phyloP scores from a whole-genome alignment of 2,329 filamentous ascomycete species.

The Penicillium aurantiogriseum region DNA sequence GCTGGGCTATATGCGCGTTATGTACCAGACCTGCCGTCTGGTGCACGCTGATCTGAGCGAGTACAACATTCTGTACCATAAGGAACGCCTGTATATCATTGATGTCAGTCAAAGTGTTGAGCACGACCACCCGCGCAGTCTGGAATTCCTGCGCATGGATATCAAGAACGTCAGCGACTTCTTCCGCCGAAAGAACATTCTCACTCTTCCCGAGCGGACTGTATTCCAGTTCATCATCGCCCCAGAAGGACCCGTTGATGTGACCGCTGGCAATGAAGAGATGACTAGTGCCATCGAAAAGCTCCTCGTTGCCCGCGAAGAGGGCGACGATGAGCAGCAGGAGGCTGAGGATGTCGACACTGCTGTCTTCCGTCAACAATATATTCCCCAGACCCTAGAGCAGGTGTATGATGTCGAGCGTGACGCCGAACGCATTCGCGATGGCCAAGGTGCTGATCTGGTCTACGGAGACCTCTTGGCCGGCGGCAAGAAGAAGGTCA shows the following conservation, averaged over 20 bases:
- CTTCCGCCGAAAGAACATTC: conserved; percentile 81
- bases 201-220: conserved; percentile 73
- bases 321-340: conserved; percentile 52
- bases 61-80: conserved; percentile 94
- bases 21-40: conserved; percentile 88
- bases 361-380: conserved; percentile 92
- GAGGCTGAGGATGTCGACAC: conserved; percentile 67
- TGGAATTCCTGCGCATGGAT: conserved; percentile 96
- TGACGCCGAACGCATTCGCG: conserved; percentile 73
- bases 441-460: conserved; percentile 71
- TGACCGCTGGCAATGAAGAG: conserved; percentile 47
- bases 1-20: conserved; percentile 80
- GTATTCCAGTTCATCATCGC: conserved; percentile 80
- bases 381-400: conserved; percentile 92
- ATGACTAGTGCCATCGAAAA: conserved; percentile 64
- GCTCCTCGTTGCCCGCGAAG: conserved; percentile 60
- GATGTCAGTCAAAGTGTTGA: conserved; percentile 98
- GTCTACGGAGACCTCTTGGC: conserved; percentile 85
- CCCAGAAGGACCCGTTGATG: conserved; percentile 49
- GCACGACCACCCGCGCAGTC: conserved; percentile 86
- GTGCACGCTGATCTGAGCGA: conserved; percentile 97
- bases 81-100: conserved; percentile 82
- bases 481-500: conserved; percentile 48
- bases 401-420: conserved; percentile 96
- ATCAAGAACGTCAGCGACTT: conserved; percentile 96